Evolutionary conservation across 805 yeast genomes (phyloP), one percentile per base, ranked within the genome.

Genomic region (Pichia eremophila): DNA sequence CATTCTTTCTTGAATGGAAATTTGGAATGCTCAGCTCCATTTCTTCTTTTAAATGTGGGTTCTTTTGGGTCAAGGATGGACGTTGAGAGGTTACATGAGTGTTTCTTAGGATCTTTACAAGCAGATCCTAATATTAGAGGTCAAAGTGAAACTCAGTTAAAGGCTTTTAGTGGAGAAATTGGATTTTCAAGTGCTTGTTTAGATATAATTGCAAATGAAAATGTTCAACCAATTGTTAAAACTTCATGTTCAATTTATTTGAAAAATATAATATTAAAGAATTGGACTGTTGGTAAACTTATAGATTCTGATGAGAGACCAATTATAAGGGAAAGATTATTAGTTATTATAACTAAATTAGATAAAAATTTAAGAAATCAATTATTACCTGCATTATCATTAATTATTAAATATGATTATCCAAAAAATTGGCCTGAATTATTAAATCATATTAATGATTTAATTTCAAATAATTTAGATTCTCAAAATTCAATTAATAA

Each of bases 131-230:
- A 64, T 12, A 65, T 73, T 22, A 78, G 95, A 55, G 71, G 70
- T 45, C 76, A 77, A 45, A 93, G 96, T 0, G 97, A 91, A 65
- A 48, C 59, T 1, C 78, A 80, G 54, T 73, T 90, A 44, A 74
- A 74, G 48, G 71, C 72, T 56, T 79, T 82, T 8, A 77, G 82
- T 43, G 57, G 60, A 29, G 63, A 73, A 4, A 78, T 85, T 1
- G 95, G 95, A 6, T 90, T 90, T 59, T 67, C 87, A 38, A 84
- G 84, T 6, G 90, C 91, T 2, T 85, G 95, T 63, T 68, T 91
- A 42, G 91, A 86, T 59, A 82, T 89, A 45, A 72, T 88, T 18
- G 61, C 74, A 17, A 75, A 78, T 19, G 65, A 66, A 8, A 77
- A 73, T 17, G 79, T 77, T 11, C 69, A 78, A 18, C 70, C 73